These are phyloP conservation scores for Pyrenochaeta sp. DNA, from an alignment of 2,329 filamentous ascomycete species.

Conservation along the genomic window DNA sequence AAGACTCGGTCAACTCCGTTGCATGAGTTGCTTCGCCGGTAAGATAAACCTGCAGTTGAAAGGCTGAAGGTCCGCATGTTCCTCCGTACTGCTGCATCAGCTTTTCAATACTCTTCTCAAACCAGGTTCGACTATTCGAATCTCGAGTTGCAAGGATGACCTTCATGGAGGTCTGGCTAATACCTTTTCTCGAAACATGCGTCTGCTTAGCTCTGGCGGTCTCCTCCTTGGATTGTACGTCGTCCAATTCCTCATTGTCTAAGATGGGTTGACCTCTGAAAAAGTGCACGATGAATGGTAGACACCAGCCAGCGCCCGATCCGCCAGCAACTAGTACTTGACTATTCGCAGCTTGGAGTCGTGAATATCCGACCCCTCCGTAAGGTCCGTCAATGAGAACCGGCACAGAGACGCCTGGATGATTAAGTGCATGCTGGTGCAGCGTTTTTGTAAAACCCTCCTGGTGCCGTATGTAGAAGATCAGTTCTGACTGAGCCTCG, in stretches of 20 bases:
- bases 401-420: conserved; percentile 40
- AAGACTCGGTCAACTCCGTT: neutral
- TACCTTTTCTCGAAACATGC: no score
- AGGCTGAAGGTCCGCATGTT: conserved; percentile 11
- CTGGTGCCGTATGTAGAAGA: conserved; percentile 62
- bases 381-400: conserved; percentile 67
- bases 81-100: conserved; percentile 30
- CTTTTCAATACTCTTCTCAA: conserved; percentile 38
- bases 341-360: conserved; percentile 46
- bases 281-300: conserved; percentile 56
- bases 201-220: no score
- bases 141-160: conserved; percentile 50
- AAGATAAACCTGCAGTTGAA: conserved; percentile 33
- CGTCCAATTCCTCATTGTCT: conserved; percentile 2
- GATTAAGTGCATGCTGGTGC: conserved; percentile 16
- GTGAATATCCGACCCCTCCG: conserved; percentile 55
- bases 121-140: conserved; percentile 45
- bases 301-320: conserved; percentile 62
- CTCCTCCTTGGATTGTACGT: no score
- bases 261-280: conserved; percentile 1
- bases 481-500: conserved; percentile 45
- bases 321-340: conserved; percentile 63
- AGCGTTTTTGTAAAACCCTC: conserved; percentile 59
- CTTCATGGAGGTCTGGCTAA: conserved; percentile 24
- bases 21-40: conserved; percentile 30